phyloP scores from a whole-genome alignment of 345 rosid genomes.

The Moricandia moricandioides region DNA sequence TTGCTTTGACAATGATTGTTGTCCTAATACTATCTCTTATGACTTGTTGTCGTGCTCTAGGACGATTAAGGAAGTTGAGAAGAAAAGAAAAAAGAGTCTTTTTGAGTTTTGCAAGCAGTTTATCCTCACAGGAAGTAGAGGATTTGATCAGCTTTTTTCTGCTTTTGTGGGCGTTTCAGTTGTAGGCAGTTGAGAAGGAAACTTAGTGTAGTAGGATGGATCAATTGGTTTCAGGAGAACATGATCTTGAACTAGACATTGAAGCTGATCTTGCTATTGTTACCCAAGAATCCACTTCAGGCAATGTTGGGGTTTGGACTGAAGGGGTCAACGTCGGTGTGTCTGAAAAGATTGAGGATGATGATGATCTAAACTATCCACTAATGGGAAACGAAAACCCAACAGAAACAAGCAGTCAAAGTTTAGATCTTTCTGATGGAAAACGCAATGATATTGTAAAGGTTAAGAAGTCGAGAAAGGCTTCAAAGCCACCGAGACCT shows the following conservation, averaged over 20 bases:
- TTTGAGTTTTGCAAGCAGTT: constrained; percentile 1
- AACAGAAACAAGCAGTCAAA: constrained; percentile 22
- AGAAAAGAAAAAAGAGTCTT: background rate
- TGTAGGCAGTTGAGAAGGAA: background rate
- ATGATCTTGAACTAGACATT: constrained; percentile 54
- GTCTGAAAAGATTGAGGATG: constrained; percentile 28
- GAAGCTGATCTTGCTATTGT: constrained; percentile 48
- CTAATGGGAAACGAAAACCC: constrained; percentile 18
- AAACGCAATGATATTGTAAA: constrained; percentile 40
- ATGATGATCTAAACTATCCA: constrained; percentile 28
- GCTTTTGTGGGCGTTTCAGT: background rate
- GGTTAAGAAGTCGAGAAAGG: constrained; percentile 48
- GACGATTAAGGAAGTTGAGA: background rate
- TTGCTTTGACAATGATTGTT: background rate
- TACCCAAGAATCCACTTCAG: constrained; percentile 20
- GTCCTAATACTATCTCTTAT: constrained; percentile 6
- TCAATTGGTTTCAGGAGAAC: constrained; percentile 28
- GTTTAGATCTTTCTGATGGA: constrained; percentile 21
- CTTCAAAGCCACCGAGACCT: constrained; percentile 86
- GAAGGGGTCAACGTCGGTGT: constrained; percentile 17
- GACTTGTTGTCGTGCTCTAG: background rate
- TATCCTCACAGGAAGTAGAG: background rate
- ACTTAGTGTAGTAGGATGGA: constrained; percentile 32
- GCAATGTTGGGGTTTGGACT: constrained; percentile 9
- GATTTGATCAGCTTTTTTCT: constrained; percentile 10